Base-by-base conservation (phyloP, 345 rosid genomes). In the Salix caprea region DNA sequence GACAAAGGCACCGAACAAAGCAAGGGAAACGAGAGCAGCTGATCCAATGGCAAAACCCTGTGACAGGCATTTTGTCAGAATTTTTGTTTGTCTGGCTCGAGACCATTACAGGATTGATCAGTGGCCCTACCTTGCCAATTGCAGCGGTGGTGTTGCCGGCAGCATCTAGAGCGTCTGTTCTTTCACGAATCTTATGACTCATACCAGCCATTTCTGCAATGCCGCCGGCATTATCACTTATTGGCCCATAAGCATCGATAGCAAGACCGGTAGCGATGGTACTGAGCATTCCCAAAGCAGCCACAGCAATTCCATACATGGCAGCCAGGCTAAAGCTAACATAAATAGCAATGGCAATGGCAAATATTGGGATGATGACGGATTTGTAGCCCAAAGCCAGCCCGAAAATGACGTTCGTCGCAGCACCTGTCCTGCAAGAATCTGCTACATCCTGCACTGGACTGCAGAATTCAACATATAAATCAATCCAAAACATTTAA, bases 11-110 rank as follows among this genome's bases (percentile, higher is more conserved):
- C 95, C 90, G 6, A 91, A 89, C 40, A 91, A 66, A 30, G 93
- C 93, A 13, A 91, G 89, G 9, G 91, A 91, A 40, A 91, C 95
- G 2, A 91, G 86, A 13, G 92, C 91, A 4, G 93, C 93, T 23
- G 96, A 89, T 72, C 93, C 90, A n/a, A 89, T 91, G 0, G 96
- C 96, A 68, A 91, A 89, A 19, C 93, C 96, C 95, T 88, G 75
- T 9, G 19, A 73, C 40, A 36, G 28, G 21, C 6, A 68, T 4
- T 64, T 54, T 23, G 67, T 40, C n/a, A 72, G 65, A 30, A 18
- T 40, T 56, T 60, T 23, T n/a, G 64, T 1, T 10, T 1, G 19
- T 5, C 9, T 23, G 37, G 4, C 23, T 24, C 24, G 13, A 18
- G 14, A 32, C 32, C 42, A 50, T 36, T 26, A 28, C 1, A 36